Percentiles rank a stretch among this genome's conserved stretches.
Evolutionary conservation across 495 filamentous ascomycete genomes (phyloP).

Genomic region (Xylaria telfairii): DNA sequence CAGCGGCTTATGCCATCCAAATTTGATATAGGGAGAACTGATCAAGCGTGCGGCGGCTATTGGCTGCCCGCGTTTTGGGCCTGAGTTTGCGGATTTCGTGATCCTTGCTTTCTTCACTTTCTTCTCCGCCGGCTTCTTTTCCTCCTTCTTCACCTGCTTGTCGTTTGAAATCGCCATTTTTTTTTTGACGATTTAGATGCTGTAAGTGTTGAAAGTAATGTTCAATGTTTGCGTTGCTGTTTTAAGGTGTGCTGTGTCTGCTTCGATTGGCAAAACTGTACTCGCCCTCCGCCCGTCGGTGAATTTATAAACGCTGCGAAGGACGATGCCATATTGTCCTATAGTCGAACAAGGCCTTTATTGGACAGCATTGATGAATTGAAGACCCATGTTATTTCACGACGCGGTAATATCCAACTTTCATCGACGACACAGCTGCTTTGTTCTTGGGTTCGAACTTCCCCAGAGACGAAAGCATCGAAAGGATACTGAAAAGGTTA

Average conservation of each 20-base stretch:
- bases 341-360: conserved; percentile 5
- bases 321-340: conserved; percentile 13
- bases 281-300: neutral
- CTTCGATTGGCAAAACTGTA: neutral
- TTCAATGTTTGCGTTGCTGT: neutral
- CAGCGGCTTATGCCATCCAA: conserved; percentile 34
- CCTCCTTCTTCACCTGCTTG: neutral
- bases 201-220: conserved; percentile 2
- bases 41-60: conserved; percentile 31
- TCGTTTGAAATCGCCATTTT: neutral
- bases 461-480: conserved; percentile 24
- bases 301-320: conserved; percentile 11
- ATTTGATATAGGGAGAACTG: conserved; percentile 25
- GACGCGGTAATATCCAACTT: neutral
- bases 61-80: conserved; percentile 17
- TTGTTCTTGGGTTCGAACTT: conserved; percentile 10
- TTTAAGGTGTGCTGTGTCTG: neutral
- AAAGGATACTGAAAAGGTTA: conserved; percentile 1
- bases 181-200: conserved; percentile 5
- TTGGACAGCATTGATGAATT: neutral
- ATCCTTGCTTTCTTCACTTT: neutral
- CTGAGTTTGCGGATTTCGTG: conserved; percentile 6
- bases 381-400: neutral
- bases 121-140: conserved; percentile 3
- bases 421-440: neutral